A percentile compares a stretch with the other conserved stretches of the same genome.
phyloP scores from a whole-genome alignment of 139 green algal genomes.

The Tetraselmis striata region DNA sequence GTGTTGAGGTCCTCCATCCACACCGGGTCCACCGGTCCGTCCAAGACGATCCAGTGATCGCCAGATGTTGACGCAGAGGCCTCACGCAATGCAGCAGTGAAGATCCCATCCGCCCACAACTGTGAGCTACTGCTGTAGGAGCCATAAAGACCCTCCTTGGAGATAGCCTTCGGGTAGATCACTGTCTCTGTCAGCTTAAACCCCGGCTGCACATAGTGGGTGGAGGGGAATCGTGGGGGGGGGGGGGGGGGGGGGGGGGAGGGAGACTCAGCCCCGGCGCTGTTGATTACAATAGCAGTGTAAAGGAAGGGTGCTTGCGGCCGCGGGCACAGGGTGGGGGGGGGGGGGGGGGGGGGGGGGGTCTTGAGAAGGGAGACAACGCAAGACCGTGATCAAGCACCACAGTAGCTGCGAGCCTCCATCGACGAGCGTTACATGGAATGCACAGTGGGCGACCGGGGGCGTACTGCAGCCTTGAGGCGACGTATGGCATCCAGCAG shows the following conservation, averaged over 20 bases:
- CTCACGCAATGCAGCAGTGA: slow-evolving; percentile 29
- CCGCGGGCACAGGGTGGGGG: no score
- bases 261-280: no score
- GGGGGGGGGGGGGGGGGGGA: no score
- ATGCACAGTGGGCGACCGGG: no score
- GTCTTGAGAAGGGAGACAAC: no score
- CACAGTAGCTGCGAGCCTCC: no score
- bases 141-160: slow-evolving; percentile 28
- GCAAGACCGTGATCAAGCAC: no score
- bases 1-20: slow-evolving; percentile 62
- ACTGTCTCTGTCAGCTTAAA: neutral
- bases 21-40: slow-evolving; percentile 45
- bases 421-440: no score
- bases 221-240: no score
- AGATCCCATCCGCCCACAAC: slow-evolving; percentile 32
- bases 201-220: neutral
- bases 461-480: neutral
- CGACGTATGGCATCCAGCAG: neutral
- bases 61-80: slow-evolving; percentile 10
- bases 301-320: no score
- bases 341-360: no score
- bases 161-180: slow-evolving; percentile 13
- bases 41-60: slow-evolving; percentile 36
- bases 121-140: slow-evolving; percentile 21
- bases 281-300: no score